Evolutionary conservation across 768 basidiomycete species (phyloP).

Genomic region (Mycena galopus): DNA sequence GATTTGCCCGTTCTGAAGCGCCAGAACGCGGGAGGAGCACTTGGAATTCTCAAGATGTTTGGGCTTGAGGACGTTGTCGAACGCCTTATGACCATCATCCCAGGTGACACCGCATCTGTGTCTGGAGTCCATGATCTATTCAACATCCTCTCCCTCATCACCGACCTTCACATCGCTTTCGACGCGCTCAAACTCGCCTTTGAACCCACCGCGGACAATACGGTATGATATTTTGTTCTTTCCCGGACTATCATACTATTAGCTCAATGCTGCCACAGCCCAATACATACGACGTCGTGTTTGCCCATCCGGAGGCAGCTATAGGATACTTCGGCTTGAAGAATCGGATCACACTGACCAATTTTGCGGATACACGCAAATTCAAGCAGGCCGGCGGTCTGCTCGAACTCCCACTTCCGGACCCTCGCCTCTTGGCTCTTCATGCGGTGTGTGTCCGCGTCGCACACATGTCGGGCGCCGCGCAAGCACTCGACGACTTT

Average conservation of each 20-base stretch:
- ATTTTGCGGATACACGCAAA: slow-evolving; percentile 10
- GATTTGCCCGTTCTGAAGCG: slow-evolving; percentile 12
- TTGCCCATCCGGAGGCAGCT: slow-evolving; percentile 8
- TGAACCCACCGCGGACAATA: slow-evolving; percentile 13
- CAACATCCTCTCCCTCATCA: slow-evolving; percentile 23
- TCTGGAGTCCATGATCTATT: slow-evolving; percentile 19
- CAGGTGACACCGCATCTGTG: slow-evolving; percentile 6
- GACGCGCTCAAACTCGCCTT: slow-evolving; percentile 10
- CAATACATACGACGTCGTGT: slow-evolving; percentile 20
- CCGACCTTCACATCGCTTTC: slow-evolving; percentile 11
- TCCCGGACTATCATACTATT: slow-evolving; percentile 9
- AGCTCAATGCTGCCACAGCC: slow-evolving; percentile 18
- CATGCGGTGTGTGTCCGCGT: slow-evolving; percentile 41
- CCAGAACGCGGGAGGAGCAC: neutral
- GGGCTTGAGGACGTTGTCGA: slow-evolving; percentile 19
- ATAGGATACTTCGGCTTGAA: slow-evolving; percentile 16
- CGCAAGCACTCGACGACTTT: slow-evolving; percentile 27
- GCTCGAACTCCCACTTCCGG: slow-evolving; percentile 29
- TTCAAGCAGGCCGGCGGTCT: slow-evolving; percentile 14
- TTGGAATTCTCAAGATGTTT: slow-evolving; percentile 18
- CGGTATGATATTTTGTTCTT: slow-evolving; percentile 4
- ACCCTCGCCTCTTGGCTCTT: slow-evolving; percentile 35
- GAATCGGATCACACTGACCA: slow-evolving; percentile 17
- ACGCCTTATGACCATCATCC: slow-evolving; percentile 5
- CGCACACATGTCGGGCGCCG: slow-evolving; percentile 39